Conservation (phyloP, 2,329 filamentous ascomycete genomes). For the Tolypocladium guangdongense region DNA sequence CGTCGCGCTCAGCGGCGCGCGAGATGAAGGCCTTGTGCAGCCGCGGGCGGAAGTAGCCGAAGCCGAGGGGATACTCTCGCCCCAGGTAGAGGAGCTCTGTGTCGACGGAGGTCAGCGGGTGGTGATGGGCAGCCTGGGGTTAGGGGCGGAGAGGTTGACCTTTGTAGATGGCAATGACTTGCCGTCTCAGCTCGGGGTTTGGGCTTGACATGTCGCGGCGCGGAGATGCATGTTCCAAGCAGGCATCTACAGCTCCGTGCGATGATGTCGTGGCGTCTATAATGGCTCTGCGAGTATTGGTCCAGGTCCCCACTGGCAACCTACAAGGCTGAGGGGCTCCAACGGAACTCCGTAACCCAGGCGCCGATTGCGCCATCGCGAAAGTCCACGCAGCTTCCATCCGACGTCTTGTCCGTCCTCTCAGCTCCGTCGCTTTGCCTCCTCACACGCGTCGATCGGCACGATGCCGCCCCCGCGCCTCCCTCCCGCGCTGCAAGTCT, state of each 20-base stretch:
- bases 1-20: conserved; percentile 58
- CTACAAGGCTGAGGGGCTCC: background rate
- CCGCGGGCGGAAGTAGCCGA: conserved; percentile 65
- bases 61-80: conserved; percentile 78
- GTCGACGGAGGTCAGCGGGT: background rate
- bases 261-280: background rate
- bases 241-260: background rate
- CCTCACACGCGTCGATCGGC: background rate
- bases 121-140: too few relatives aligned
- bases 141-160: conserved; percentile 34
- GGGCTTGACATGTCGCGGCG: conserved; percentile 15
- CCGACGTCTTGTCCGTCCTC: background rate
- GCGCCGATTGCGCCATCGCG: background rate
- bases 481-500: conserved; percentile 9
- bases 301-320: background rate
- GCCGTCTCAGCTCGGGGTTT: conserved; percentile 53
- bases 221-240: background rate
- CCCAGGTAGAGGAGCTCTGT: conserved; percentile 77
- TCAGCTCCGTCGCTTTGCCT: background rate
- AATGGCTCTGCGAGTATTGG: background rate
- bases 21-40: conserved; percentile 78
- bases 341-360: too few relatives aligned
- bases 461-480: conserved; percentile 1
- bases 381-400: background rate
- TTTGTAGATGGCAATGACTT: conserved; percentile 86